Conservation (phyloP, 805 yeast species). For the Komagataella mondaviorum region DNA sequence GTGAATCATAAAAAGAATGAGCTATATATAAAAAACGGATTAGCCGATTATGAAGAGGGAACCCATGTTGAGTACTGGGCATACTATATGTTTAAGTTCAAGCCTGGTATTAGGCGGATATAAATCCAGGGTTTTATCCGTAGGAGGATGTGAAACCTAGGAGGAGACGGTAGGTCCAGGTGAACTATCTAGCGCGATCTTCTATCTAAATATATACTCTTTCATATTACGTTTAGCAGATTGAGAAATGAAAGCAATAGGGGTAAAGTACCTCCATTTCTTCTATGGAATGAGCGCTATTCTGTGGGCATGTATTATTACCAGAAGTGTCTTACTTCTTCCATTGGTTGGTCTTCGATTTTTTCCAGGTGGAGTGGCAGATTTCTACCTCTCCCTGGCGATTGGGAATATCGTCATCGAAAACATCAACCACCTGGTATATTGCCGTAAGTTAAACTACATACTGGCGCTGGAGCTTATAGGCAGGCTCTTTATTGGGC, state of each 20-base stretch:
- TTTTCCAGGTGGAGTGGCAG: conserved; percentile 62
- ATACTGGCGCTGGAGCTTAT: not conserved
- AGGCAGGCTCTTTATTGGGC: conserved; percentile 7
- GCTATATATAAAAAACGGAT: not conserved
- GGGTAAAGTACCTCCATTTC: conserved; percentile 7
- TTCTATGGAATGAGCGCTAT: conserved; percentile 18
- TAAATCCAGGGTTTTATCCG: too few relatives aligned
- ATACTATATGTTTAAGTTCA: not conserved
- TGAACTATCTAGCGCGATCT: not conserved
- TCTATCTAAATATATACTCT: not conserved
- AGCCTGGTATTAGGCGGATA: too few relatives aligned
- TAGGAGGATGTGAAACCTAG: too few relatives aligned
- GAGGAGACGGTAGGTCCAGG: not conserved
- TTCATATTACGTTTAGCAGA: not conserved
- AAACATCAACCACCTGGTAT: conserved; percentile 7
- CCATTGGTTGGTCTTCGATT: conserved; percentile 56
- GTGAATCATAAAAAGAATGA: not conserved
- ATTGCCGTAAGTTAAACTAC: conserved; percentile 6
- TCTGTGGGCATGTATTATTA: conserved; percentile 33
- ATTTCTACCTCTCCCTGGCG: conserved; percentile 21
- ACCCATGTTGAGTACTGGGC: not conserved
- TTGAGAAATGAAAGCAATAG: not conserved
- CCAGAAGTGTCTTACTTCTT: conserved; percentile 35
- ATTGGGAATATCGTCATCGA: conserved; percentile 10
- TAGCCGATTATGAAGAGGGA: not conserved